Evolutionary conservation across 345 rosid genomes (phyloP), one percentile per base, ranked within the genome.

Genomic region (Nasturtium officinale): DNA sequence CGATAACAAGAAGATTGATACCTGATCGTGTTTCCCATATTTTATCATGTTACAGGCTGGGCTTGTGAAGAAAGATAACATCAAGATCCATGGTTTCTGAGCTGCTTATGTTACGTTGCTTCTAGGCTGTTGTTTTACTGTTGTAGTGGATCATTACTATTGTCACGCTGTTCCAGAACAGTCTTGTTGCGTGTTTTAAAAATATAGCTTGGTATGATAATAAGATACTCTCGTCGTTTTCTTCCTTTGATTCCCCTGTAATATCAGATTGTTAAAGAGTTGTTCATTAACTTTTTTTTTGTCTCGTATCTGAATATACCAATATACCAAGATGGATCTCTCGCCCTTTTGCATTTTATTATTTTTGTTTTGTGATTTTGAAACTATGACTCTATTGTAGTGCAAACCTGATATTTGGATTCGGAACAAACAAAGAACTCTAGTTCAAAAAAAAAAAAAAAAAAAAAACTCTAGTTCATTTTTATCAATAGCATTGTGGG

Each of bases 61-160:
- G 18, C 86, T 94, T 54, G 98, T 91, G 90, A 93, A 93, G 90
- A 90, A 90, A 89, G 96, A 93, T 7, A 88, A 83, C 67, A 93
- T 93, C 82, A 93, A 93, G 82, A 89, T 93, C 68, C 97, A 93
- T 79, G 98, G 98, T 81, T 93, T 93, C 76, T 90, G 75, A 93
- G 86, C 61, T 60, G 72, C 50, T 56, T 62, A 7, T 37, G 47
- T 16, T 67, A 10, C 56, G 20, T 11, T 67, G 15, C 1, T 62
- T 5, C 16, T 47, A 65, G 26, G 38, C 40, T 26, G 35, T 25
- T 38, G 40, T 17, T 61, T 16, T 7, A 40, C 26, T 38, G 11
- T 40, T 60, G 15, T 32, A 61, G 76, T 43, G 46, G 28, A 73
- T 35, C 25, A 35, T 33, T 23, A 40, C 76, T 30, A 12, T 29